Evolutionary conservation across 805 yeast genomes (phyloP), one percentile per base, ranked within the genome.

Genomic region (Gaillardinia entomophila): DNA sequence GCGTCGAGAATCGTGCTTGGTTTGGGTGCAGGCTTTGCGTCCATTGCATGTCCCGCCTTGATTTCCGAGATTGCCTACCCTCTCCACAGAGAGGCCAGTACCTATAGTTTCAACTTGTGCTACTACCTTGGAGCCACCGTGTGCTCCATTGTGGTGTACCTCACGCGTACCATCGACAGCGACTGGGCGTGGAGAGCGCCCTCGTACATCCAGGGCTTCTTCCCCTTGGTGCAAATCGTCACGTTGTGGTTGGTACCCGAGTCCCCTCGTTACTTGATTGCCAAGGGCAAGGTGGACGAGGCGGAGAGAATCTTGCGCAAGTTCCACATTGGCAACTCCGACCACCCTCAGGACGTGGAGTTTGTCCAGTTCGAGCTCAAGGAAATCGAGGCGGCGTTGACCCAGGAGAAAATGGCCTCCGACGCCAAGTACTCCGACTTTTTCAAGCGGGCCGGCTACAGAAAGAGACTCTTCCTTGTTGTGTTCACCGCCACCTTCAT

Each of bases 171-270:
- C 15, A 39, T 60, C 12, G 34, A 29, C 7, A 42, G 29, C 28
- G 46, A 55, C 24, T 65, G 67, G 62, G 55, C 67, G 17, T 75
- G 80, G 80, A 70, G 75, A 54, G 56, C 74, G 33, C 81, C 82
- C 25, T 61, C 76, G 10, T 62, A 62, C 31, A 37, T 75, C 26
- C 82, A 76, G 52, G 73, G 68, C 26, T 46, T 60, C 12, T 55
- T 69, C 40, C 77, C 81, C 2, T 16, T 64, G 3, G 12, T 68
- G 16, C 77, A 71, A 45, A 15, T 60, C 6, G 3, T 40, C 2
- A 45, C 62, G 16, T 38, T 68, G 28, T 63, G 51, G 53, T 40
- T 33, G 24, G 58, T 68, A 33, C 79, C 79, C 15, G 77, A 72
- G 45, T 63, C 71, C 12, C 77, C 77, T 38, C 56, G 77, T 46